Evolutionary conservation across 352 stramenopile genomes (phyloP).

Genomic region (Plasmopara muralis): DNA sequence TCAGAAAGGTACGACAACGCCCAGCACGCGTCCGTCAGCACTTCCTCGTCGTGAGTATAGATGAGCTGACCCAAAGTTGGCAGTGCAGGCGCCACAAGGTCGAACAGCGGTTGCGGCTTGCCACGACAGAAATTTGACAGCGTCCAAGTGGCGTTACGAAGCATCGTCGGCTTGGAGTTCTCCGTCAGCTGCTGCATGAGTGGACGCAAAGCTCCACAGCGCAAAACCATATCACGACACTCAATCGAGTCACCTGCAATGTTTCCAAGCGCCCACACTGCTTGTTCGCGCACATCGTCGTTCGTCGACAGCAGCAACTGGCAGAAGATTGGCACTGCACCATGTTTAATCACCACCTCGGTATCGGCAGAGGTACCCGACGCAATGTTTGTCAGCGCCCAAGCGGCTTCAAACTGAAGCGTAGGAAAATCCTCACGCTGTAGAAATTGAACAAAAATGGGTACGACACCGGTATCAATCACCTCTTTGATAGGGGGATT

Average conservation of each 20-base stretch:
- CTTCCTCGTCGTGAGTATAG: constrained; percentile 96
- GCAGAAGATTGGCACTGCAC: constrained; percentile 97
- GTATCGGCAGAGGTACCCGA: constrained; percentile 97
- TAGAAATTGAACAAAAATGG: constrained; percentile 98
- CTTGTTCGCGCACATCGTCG: constrained; percentile 95
- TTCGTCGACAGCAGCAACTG: constrained; percentile 93
- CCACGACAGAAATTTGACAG: constrained; percentile 98
- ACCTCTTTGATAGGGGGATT: constrained; percentile 99
- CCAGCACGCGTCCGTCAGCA: constrained; percentile 99
- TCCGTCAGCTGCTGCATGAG: constrained; percentile 94
- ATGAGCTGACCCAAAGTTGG: constrained; percentile 95
- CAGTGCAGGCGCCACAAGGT: constrained; percentile 89
- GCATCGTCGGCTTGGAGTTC: constrained; percentile 95
- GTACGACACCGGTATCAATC: constrained; percentile 97
- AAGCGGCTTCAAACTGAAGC: constrained; percentile 98
- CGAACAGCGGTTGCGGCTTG: constrained; percentile 68
- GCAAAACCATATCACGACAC: constrained; percentile 95
- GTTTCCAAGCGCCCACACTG: constrained; percentile 98
- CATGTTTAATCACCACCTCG: constrained; percentile 95
- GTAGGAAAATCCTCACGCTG: constrained; percentile 90
- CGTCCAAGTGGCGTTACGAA: constrained; percentile 98
- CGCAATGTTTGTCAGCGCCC: constrained; percentile 99
- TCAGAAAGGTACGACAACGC: constrained; percentile 97
- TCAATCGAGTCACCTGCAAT: constrained; percentile 98
- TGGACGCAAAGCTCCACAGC: constrained; percentile 88